Evolutionary conservation across 108 stramenopile species (phyloP).

Genomic region (Nannochloropsis gaditana): DNA sequence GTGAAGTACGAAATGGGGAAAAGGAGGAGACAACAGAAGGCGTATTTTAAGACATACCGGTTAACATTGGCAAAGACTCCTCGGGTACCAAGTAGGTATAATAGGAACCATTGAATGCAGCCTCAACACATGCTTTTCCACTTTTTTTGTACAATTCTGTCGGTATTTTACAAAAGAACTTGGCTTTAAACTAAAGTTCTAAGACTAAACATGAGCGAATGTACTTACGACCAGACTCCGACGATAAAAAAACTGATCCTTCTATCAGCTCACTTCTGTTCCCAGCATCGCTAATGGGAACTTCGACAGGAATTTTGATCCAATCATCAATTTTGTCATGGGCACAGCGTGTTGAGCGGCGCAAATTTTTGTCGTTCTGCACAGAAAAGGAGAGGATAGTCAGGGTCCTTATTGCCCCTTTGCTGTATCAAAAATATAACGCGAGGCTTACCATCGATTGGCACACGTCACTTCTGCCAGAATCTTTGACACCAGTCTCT

Average conservation of each 20-base stretch:
- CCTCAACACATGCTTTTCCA: not conserved
- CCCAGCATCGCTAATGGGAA: not conserved
- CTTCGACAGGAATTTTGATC: slow-evolving; percentile 20
- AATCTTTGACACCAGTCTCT: no score
- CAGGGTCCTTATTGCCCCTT: no score
- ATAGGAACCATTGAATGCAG: not conserved
- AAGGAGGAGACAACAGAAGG: not conserved
- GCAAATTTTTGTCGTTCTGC: not conserved
- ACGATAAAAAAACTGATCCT: not conserved
- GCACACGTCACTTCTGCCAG: no score
- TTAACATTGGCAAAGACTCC: not conserved
- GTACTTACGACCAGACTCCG: not conserved
- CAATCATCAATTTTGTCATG: not conserved
- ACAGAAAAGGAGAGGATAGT: no score
- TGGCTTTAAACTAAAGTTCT: not conserved
- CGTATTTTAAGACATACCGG: not conserved
- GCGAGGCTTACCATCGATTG: no score
- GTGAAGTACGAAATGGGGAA: not conserved
- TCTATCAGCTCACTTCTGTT: not conserved
- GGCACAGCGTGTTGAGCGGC: not conserved
- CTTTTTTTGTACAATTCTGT: slow-evolving; percentile 15
- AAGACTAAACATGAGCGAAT: not conserved
- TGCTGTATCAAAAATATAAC: no score
- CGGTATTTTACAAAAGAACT: not conserved
- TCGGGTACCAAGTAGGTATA: not conserved